A percentile compares a stretch with the other conserved stretches of the same genome.
Evolutionary conservation across 306 rosid genomes (phyloP).

Genomic region (Vigna reflexopilosa): DNA sequence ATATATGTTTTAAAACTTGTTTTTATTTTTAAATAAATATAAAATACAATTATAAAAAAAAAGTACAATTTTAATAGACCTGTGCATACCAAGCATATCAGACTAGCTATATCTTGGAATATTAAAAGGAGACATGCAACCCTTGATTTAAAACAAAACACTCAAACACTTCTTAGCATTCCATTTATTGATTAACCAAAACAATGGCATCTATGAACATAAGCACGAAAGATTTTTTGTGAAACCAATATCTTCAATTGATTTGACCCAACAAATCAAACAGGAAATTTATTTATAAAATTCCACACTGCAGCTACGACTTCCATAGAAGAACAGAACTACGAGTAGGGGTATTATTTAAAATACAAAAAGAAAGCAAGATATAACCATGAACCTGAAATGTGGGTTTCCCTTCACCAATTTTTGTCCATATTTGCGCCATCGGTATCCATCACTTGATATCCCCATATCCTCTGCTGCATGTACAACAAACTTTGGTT

Average conservation of each 20-base stretch:
- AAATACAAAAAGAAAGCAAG: not conserved
- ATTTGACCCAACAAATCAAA: constrained; percentile 6
- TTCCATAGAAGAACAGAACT: not conserved
- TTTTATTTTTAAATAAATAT: too few species aligned
- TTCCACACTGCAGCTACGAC: not conserved
- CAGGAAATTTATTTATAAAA: constrained; percentile 3
- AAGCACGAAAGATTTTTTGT: not conserved
- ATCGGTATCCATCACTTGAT: constrained; percentile 86
- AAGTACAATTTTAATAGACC: too few species aligned
- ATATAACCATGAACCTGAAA: constrained; percentile 66
- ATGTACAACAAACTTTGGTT: constrained; percentile 80
- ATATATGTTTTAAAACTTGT: too few species aligned
- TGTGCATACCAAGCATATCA: not conserved
- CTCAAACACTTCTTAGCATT: not conserved
- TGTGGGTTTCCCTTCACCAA: constrained; percentile 89
- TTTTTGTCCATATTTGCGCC: constrained; percentile 95
- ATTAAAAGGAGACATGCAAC: not conserved
- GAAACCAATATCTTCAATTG: not conserved
- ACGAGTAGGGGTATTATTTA: not conserved
- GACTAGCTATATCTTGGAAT: not conserved
- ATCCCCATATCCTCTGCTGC: constrained; percentile 82
- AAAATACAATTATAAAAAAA: too few species aligned
- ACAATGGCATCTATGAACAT: not conserved
- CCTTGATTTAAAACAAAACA: constrained; percentile 19
- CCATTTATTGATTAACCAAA: not conserved